A percentile compares a stretch with the other conserved stretches of the same genome.
phyloP scores from a whole-genome alignment of 2,329 filamentous ascomycete genomes.

The Kalaharituber pfeilii region DNA sequence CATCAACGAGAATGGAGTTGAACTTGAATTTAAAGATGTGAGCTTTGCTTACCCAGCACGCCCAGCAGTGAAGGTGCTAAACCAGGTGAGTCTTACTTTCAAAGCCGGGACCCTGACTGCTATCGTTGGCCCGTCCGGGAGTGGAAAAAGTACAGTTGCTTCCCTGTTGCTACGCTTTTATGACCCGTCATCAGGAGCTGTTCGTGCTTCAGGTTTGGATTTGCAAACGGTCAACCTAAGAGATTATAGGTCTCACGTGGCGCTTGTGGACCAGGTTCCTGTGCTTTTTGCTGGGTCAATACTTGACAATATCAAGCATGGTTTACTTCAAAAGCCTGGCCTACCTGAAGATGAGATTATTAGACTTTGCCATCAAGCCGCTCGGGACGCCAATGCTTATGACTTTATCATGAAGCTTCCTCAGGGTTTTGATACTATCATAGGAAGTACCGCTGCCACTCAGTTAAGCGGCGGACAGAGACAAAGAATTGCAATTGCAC shows the following conservation, averaged over 20 bases:
- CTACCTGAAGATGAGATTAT: slow-evolving; percentile 16
- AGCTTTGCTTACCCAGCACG: slow-evolving; percentile 28
- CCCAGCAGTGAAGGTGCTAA: slow-evolving; percentile 27
- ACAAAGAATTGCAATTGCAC: slow-evolving; percentile 19
- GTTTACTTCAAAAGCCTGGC: slow-evolving; percentile 25
- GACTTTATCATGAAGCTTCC: slow-evolving; percentile 20
- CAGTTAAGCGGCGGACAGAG: slow-evolving; percentile 20
- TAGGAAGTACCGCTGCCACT: slow-evolving; percentile 21
- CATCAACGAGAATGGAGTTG: slow-evolving; percentile 3
- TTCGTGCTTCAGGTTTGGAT: slow-evolving; percentile 35
- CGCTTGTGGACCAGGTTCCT: slow-evolving; percentile 50
- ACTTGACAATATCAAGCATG: slow-evolving; percentile 37
- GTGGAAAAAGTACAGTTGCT: slow-evolving; percentile 41
- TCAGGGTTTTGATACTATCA: slow-evolving; percentile 18
- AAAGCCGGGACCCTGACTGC: slow-evolving; percentile 36
- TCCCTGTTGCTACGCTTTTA: slow-evolving; percentile 41
- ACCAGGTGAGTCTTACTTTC: slow-evolving; percentile 27
- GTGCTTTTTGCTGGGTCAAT: slow-evolving; percentile 49
- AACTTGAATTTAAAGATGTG: slow-evolving; percentile 20
- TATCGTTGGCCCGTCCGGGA: slow-evolving; percentile 41
- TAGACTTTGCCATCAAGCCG: slow-evolving; percentile 13
- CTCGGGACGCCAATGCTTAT: slow-evolving; percentile 19
- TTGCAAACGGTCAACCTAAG: slow-evolving; percentile 34
- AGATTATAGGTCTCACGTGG: slow-evolving; percentile 37
- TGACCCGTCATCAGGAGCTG: slow-evolving; percentile 34